Base-by-base conservation (phyloP, 1,284 basidiomycete species). In the Ustilago shanxiensis region DNA sequence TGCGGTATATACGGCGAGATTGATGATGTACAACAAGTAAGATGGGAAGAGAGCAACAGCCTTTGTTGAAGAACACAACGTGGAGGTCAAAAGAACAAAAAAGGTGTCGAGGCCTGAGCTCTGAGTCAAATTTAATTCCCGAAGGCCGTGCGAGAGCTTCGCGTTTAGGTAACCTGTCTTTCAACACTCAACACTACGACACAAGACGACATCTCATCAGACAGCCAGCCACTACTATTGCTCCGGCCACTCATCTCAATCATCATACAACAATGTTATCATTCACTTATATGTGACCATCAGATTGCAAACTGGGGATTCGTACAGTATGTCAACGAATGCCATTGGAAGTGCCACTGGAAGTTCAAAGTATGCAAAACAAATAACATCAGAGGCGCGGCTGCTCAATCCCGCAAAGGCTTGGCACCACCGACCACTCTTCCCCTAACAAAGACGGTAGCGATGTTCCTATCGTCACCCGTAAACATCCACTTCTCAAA, bases 381-480 rank as follows among this genome's bases (percentile, higher is more conserved):
- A 24, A n/a, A 18, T 24, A 45, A 29, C 33, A 13, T 22, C 1
- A 13, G 14, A 16, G 26, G 18, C 14, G 39, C 26, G 13, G 33
- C 26, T 11, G 9, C 24, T 52, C 47, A 77, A 50, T 72, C 74
- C 1, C 70, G 54, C 47, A 77, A 44, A 31, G 74, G 74, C 54
- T 68, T 64, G 18, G 85, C 80, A 13, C 95, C 95, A 28, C 94
- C 94, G 35, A 98, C 90, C 33, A 90, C 85, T 52, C 88, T 86
- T 0, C 95, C 95, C 77, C 93, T 90, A 11, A 98, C 95, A 86
- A 92, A 96, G 22, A 98, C 95, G 57, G 89, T 88, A 37, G 87
- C 88, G 62, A 98, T 92, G 86, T 98, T 96, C 82, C 95, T 88
- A 86, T 95, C 92, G 86, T 98, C 95, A 2, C 76, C 80, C n/a